Conservation (phyloP, 208 protist genomes). For the Trypanosomatidae sp. region DNA sequence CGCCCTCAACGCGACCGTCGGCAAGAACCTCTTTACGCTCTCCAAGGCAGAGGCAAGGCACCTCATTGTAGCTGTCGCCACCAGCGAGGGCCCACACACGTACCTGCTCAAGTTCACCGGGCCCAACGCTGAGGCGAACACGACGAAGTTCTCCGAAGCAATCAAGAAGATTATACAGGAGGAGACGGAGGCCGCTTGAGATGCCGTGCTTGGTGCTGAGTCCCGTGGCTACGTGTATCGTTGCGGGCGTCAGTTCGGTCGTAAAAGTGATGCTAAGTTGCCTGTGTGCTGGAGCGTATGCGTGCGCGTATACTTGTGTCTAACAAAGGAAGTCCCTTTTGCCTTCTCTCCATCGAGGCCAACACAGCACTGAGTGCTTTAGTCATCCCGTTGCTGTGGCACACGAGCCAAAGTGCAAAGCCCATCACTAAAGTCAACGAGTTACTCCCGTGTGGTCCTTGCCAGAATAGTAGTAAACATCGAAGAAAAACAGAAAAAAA, state of each 20-base stretch:
- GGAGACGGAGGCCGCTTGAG: conserved; percentile 6
- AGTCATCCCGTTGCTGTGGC: background rate
- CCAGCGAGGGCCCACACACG: conserved; percentile 29
- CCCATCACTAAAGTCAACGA: background rate
- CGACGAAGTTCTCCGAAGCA: conserved; percentile 50
- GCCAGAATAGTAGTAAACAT: background rate
- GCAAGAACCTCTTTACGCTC: conserved; percentile 46
- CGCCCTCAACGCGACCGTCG: conserved; percentile 60
- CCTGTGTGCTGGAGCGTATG: background rate
- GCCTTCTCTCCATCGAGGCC: background rate
- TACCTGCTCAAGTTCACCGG: conserved; percentile 79
- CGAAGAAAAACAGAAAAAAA: background rate
- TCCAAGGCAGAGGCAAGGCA: conserved; percentile 51
- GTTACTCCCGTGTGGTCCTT: background rate
- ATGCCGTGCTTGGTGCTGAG: background rate
- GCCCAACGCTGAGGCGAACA: conserved; percentile 40
- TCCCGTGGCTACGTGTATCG: background rate
- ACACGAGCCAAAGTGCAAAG: background rate
- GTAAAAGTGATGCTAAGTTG: background rate
- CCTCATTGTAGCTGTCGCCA: conserved; percentile 50
- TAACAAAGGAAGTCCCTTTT: background rate
- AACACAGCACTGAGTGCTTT: background rate
- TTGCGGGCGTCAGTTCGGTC: background rate
- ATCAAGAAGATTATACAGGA: conserved; percentile 37
- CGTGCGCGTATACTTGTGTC: background rate